These are phyloP conservation scores for Pleurotus ostreatus DNA, from an alignment of 768 basidiomycete species.

Conservation along the genomic window DNA sequence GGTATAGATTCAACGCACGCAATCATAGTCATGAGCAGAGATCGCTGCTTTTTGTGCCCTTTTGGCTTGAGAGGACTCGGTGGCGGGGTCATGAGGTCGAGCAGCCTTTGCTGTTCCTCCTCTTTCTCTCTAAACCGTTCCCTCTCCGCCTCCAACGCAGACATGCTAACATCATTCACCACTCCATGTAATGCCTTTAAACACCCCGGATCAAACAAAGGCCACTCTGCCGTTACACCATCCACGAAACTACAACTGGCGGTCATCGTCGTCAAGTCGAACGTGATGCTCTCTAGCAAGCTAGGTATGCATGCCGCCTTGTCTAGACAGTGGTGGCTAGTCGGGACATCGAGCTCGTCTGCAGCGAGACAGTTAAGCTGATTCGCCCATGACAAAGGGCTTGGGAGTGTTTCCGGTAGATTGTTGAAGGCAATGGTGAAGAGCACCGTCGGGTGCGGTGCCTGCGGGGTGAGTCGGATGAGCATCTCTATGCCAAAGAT, in stretches of 20 bases:
- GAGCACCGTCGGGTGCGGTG: conserved; percentile 49
- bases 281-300: conserved; percentile 54
- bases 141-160: conserved; percentile 37
- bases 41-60: conserved; percentile 68
- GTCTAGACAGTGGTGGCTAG: conserved; percentile 54
- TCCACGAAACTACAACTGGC: conserved; percentile 57
- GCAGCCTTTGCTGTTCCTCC: conserved; percentile 23
- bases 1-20: conserved; percentile 34
- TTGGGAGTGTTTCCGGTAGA: conserved; percentile 34
- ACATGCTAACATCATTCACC: conserved; percentile 46
- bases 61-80: conserved; percentile 27
- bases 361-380: conserved; percentile 43
- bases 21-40: conserved; percentile 66
- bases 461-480: conserved; percentile 45
- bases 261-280: conserved; percentile 47
- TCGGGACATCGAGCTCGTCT: conserved; percentile 51
- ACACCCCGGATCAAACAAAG: conserved; percentile 34
- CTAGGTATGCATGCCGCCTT: conserved; percentile 52
- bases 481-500: conserved; percentile 36
- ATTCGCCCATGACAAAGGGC: conserved; percentile 50
- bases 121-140: conserved; percentile 27
- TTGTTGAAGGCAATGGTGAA: conserved; percentile 52
- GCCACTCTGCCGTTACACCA: conserved; percentile 45
- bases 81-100: conserved; percentile 12
- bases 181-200: conserved; percentile 46